These are phyloP conservation scores for Pinus albicaulis DNA, from an alignment of 75 land plant species.

Conservation along the genomic window DNA sequence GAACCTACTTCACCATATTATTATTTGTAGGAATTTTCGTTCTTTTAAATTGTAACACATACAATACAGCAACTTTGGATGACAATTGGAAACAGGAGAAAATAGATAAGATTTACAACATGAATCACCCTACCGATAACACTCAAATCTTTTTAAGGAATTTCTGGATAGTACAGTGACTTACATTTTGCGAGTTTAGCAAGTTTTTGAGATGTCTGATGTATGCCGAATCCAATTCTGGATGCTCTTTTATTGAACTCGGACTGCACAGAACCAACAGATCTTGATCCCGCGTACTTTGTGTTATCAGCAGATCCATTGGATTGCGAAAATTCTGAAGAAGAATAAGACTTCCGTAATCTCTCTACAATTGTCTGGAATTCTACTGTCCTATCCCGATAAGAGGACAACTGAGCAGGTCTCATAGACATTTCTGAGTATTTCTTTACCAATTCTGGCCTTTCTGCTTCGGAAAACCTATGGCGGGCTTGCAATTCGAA, in stretches of 20 bases:
- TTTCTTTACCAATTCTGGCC: not conserved
- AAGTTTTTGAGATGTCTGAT: constrained; percentile 91
- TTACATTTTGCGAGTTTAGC: constrained; percentile 76
- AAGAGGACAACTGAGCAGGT: constrained; percentile 32
- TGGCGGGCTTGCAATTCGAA: not conserved
- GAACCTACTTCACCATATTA: not conserved
- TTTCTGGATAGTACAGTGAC: constrained; percentile 6
- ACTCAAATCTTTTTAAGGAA: not conserved
- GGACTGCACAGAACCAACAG: constrained; percentile 57
- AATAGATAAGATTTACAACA: not conserved
- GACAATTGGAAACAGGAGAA: not conserved
- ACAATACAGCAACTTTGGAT: not conserved
- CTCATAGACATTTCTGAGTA: constrained; percentile 24
- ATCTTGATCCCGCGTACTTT: constrained; percentile 34
- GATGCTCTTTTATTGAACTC: constrained; percentile 88
- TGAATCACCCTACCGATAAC: not conserved
- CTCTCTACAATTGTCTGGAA: constrained; percentile 67
- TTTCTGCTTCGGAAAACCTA: not conserved
- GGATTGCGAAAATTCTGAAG: constrained; percentile 8
- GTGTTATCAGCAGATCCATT: constrained; percentile 37
- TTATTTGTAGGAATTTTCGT: not conserved
- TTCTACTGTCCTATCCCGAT: constrained; percentile 83
- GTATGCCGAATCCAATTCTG: constrained; percentile 83
- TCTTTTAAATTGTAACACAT: not conserved
- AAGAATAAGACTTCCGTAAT: constrained; percentile 49